A percentile compares a stretch with the other conserved stretches of the same genome.
These are phyloP conservation scores for Calonectria henricotiae DNA, from an alignment of 2,329 filamentous ascomycete species.

Conservation along the genomic window DNA sequence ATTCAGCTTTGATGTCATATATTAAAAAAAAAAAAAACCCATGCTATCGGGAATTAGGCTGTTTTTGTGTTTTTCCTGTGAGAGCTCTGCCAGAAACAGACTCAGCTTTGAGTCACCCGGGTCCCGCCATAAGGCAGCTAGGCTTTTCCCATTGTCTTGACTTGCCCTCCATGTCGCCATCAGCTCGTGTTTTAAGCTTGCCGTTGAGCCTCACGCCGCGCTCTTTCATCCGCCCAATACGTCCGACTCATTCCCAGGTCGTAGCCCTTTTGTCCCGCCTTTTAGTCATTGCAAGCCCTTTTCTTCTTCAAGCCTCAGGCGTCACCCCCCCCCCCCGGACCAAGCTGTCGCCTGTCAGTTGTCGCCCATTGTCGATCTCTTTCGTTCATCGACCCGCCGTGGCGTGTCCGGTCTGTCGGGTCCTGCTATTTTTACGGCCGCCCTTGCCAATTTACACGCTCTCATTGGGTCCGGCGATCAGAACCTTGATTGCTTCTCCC, in stretches of 20 bases:
- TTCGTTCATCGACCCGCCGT: slow-evolving; percentile 17
- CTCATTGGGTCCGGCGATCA: slow-evolving; percentile 79
- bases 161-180: background rate
- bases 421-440: slow-evolving; percentile 11
- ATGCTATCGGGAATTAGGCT: background rate
- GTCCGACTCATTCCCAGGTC: background rate
- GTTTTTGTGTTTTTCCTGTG: background rate
- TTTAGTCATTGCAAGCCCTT: slow-evolving; percentile 22
- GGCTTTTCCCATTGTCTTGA: slow-evolving; percentile 1
- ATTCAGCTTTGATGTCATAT: slow-evolving; percentile 14
- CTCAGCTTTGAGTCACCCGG: background rate
- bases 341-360: slow-evolving; percentile 29
- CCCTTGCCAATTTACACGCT: slow-evolving; percentile 55
- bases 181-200: slow-evolving; percentile 12
- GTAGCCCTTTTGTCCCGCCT: slow-evolving; percentile 19
- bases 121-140: background rate
- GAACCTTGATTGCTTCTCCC: slow-evolving; percentile 82
- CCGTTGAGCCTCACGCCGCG: slow-evolving; percentile 6
- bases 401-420: slow-evolving; percentile 20
- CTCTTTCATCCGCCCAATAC: background rate
- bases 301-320: slow-evolving; percentile 17
- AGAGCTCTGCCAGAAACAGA: background rate
- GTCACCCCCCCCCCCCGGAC: slow-evolving; percentile 11
- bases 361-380: slow-evolving; percentile 29
- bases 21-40: slow-evolving; percentile 3